Percentiles rank a stretch among this genome's conserved stretches.
These are phyloP conservation scores for Dalbergia oliveri DNA, from an alignment of 306 rosid genomes.

Conservation along the genomic window DNA sequence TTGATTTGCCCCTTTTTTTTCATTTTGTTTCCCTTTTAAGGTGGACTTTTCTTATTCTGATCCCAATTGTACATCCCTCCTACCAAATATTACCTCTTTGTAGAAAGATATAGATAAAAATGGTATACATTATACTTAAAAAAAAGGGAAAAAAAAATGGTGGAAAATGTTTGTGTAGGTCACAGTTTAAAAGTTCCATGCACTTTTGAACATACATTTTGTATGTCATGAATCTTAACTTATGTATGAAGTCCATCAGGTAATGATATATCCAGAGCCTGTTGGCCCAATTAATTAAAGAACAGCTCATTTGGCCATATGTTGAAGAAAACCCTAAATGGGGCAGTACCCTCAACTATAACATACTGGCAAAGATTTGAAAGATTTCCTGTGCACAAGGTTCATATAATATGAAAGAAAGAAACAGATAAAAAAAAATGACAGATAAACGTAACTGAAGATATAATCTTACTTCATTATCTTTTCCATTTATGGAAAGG, in stretches of 20 bases:
- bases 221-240: background rate
- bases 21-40: background rate
- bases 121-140: background rate
- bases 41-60: constrained; percentile 6
- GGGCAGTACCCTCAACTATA: background rate
- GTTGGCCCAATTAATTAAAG: constrained; percentile 24
- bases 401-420: constrained; percentile 33
- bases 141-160: background rate
- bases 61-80: constrained; percentile 21
- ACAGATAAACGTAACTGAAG: constrained; percentile 20
- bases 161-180: background rate
- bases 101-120: background rate
- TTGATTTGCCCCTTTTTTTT: background rate
- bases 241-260: background rate
- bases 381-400: constrained; percentile 36
- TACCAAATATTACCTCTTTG: constrained; percentile 13
- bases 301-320: constrained; percentile 24
- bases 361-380: constrained; percentile 21
- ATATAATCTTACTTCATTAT: constrained; percentile 71
- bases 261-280: constrained; percentile 17
- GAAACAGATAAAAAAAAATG: constrained; percentile 1
- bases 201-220: background rate
- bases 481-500: constrained; percentile 74
- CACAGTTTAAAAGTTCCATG: constrained; percentile 10
- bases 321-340: constrained; percentile 3